Base-by-base conservation (phyloP, 2,329 filamentous ascomycete species). In the Trichoderma atroviride region DNA sequence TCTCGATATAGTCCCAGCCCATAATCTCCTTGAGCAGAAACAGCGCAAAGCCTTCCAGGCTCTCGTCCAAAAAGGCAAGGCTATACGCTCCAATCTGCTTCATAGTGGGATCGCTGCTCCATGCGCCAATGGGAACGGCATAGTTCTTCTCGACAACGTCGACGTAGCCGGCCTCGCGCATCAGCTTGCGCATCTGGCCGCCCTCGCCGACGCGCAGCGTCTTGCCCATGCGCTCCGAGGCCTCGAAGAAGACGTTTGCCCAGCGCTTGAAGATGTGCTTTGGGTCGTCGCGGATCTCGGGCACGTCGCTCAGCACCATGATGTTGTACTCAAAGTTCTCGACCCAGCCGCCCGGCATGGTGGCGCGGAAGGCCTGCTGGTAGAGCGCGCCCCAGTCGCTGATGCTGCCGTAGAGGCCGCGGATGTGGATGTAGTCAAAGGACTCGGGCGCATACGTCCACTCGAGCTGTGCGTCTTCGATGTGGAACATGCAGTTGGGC, bases 391-490 rank as follows among this genome's bases (percentile, higher is more conserved):
- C 2, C 68, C 68, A 68, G 56, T 70, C 63, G 37, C 35, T 40
- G n/a, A 70, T 68, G 43, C 68, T 68, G 22, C 68, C 68, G 29
- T 60, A 67, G 14, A 70, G 57, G 1, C 40, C 53, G 24, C 68
- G 55, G n/a, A 70, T 68, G 31, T 70, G 68, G 19, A 70, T 68
- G 22, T 76, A 77, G 47, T 74, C 70, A 22, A 69, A 71, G 0
- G 70, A 75, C 64, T 13, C 74, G 14, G 74, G 22, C 19, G 53
- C 43, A n/a, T 66, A 69, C 7, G 68, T 69, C 88, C 88, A 90
- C 1, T 85, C 81, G 40, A 85, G 81, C 73, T 89, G 86, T 22
- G 84, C 81, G 73, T 90, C 87, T 73, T 89, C 87, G 9, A 90
- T 81, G 43, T 88, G 75, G 74, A 89, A 89, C 6, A 80, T 81